Evolutionary conservation across 495 filamentous ascomycete genomes (phyloP).

Genomic region (Aspergillus avenaceus): DNA sequence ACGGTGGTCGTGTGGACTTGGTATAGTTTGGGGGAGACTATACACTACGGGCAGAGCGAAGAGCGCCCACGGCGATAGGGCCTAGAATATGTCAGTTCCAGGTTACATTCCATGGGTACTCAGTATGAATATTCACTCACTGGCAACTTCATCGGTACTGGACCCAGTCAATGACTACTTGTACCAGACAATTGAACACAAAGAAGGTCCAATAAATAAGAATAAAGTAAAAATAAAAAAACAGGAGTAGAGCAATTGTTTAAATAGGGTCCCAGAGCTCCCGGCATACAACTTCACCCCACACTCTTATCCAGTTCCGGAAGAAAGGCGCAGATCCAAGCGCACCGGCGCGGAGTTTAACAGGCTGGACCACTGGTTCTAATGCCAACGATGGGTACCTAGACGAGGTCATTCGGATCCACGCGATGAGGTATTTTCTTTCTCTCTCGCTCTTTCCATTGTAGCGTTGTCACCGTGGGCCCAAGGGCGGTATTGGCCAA

Average conservation of each 20-base stretch:
- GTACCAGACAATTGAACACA: no score
- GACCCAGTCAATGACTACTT: not conserved
- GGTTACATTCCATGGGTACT: not conserved
- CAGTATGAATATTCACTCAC: not conserved
- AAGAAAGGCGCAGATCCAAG: constrained; percentile 11
- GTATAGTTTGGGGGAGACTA: not conserved
- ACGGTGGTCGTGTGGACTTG: constrained; percentile 3
- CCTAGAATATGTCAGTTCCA: not conserved
- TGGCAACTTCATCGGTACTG: not conserved
- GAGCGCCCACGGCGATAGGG: not conserved
- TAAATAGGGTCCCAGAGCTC: not conserved
- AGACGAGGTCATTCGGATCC: not conserved
- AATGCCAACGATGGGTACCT: not conserved
- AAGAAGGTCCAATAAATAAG: no score
- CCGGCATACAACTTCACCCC: not conserved
- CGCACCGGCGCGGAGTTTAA: not conserved
- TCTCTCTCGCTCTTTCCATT: no score
- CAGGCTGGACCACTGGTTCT: not conserved
- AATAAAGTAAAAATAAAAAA: not conserved
- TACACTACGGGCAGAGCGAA: not conserved
- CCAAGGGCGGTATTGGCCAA: not conserved
- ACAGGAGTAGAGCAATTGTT: not conserved
- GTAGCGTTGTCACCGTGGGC: not conserved
- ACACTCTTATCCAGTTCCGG: constrained; percentile 13
- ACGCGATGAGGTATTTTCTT: not conserved